A percentile compares a stretch with the other conserved stretches of the same genome.
These are phyloP conservation scores for Populus hybrid DNA, from an alignment of 441 rosid species.

Conservation along the genomic window DNA sequence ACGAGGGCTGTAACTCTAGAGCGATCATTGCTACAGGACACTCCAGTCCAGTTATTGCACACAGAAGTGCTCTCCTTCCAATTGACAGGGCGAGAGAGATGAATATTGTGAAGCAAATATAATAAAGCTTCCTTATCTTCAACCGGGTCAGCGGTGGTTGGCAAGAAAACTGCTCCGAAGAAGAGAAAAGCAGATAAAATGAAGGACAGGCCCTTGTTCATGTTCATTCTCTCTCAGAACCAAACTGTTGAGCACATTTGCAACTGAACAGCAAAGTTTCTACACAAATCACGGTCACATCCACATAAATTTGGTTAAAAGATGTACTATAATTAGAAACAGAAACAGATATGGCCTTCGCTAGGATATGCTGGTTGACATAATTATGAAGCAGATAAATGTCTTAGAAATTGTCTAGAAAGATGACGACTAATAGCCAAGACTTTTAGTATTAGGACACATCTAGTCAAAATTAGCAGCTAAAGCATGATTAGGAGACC, in stretches of 20 bases:
- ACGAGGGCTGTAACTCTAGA: constrained; percentile 57
- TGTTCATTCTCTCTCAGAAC: constrained; percentile 16
- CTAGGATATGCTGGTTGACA: background rate
- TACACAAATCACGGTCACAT: constrained; percentile 15
- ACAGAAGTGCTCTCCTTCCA: constrained; percentile 49
- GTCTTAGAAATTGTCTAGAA: background rate
- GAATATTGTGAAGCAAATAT: constrained; percentile 46
- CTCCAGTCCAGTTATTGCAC: constrained; percentile 75
- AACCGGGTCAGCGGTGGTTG: constrained; percentile 46
- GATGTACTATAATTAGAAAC: constrained; percentile 5
- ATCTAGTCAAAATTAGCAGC: constrained; percentile 35
- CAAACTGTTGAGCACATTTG: constrained; percentile 4
- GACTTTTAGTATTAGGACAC: constrained; percentile 7
- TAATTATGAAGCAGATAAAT: constrained; percentile 10
- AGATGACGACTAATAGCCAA: background rate
- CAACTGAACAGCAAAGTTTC: constrained; percentile 9
- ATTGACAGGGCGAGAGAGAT: constrained; percentile 40
- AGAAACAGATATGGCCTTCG: background rate
- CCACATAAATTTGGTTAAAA: constrained; percentile 17
- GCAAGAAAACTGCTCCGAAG: constrained; percentile 32
- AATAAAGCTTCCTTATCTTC: constrained; percentile 69
- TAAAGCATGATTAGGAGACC: constrained; percentile 25
- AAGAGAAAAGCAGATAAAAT: constrained; percentile 32
- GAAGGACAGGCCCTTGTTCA: constrained; percentile 34
- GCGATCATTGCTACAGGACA: constrained; percentile 50